Conservation (phyloP, 106 monocot genomes). For the Platanthera zijinensis region DNA sequence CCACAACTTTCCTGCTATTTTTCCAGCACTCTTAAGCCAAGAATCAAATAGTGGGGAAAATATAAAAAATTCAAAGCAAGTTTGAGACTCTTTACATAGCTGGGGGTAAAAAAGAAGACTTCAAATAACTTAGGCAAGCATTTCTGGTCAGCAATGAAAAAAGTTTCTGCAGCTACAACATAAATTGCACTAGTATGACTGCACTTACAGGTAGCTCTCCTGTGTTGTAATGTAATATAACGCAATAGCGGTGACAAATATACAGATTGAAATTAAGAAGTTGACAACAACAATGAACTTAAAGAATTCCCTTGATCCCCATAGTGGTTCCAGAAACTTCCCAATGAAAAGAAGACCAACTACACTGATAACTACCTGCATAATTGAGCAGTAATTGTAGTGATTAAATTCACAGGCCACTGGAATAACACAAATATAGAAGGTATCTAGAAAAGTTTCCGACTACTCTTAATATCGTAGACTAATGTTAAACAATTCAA, state of each 20-base stretch:
- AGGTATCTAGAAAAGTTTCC: neutral
- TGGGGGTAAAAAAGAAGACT: neutral
- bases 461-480: neutral
- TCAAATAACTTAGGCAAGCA: slow-evolving; percentile 4
- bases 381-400: neutral
- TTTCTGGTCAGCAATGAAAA: neutral
- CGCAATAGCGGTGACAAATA: slow-evolving; percentile 72
- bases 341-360: slow-evolving; percentile 78
- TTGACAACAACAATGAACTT: slow-evolving; percentile 90
- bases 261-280: slow-evolving; percentile 65
- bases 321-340: slow-evolving; percentile 74
- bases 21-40: neutral
- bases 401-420: slow-evolving; percentile 1
- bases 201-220: slow-evolving; percentile 88
- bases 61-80: neutral
- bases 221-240: slow-evolving; percentile 67
- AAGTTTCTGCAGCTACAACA: slow-evolving; percentile 3
- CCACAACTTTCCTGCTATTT: neutral
- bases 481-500: neutral
- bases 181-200: neutral
- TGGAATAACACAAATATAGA: neutral
- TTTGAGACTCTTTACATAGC: neutral
- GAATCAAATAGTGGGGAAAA: neutral
- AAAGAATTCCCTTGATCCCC: slow-evolving; percentile 84
- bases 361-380: slow-evolving; percentile 63